Conservation (phyloP, 768 basidiomycete genomes). For the Amanita molliuscula region DNA sequence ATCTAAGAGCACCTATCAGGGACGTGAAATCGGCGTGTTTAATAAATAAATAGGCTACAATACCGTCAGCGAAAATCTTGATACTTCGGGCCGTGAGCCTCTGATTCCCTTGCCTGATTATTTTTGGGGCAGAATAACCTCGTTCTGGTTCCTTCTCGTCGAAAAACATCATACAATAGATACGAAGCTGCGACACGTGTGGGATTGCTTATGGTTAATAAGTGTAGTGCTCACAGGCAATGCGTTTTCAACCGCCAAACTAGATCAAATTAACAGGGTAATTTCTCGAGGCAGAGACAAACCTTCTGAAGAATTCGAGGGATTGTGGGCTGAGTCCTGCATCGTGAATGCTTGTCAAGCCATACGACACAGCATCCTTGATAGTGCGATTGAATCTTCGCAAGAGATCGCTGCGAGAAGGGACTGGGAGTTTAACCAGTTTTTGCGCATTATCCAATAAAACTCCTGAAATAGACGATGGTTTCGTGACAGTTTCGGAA, state of each 20-base stretch:
- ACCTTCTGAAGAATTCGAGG: conserved; percentile 70
- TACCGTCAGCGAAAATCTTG: conserved; percentile 72
- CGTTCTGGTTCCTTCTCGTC: conserved; percentile 61
- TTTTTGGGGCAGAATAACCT: conserved; percentile 50
- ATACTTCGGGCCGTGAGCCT: conserved; percentile 65
- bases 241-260: conserved; percentile 46
- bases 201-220: not conserved
- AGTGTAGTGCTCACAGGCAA: conserved; percentile 41
- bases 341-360: conserved; percentile 82
- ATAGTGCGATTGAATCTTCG: conserved; percentile 53
- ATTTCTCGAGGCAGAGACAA: not conserved
- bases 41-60: not conserved
- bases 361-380: conserved; percentile 55
- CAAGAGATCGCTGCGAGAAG: conserved; percentile 53
- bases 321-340: conserved; percentile 63
- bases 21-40: conserved; percentile 7
- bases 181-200: conserved; percentile 40
- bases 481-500: not conserved
- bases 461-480: conserved; percentile 35
- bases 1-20: conserved; percentile 64
- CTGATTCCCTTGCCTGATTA: conserved; percentile 48
- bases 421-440: conserved; percentile 50
- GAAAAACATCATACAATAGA: conserved; percentile 71
- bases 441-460: conserved; percentile 84
- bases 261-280: conserved; percentile 17